phyloP scores from a whole-genome alignment of 495 filamentous ascomycete genomes.

The Pseudomonodictys pantanalensis region DNA sequence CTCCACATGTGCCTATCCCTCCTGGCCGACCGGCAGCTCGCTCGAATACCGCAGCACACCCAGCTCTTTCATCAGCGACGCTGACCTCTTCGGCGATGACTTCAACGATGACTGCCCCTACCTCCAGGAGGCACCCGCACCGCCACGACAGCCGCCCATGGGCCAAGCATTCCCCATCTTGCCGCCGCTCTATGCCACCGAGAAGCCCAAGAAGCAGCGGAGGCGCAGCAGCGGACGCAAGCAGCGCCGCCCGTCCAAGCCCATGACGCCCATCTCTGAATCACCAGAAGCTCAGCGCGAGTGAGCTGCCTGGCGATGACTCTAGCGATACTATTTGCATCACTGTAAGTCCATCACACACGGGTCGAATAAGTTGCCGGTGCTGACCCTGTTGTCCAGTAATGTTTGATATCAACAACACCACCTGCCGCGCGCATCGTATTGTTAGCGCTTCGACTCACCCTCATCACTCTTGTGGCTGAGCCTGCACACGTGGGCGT shows the following conservation, averaged over 20 bases:
- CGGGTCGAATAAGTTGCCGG: slow-evolving; percentile 5
- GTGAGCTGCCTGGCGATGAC: slow-evolving; percentile 14
- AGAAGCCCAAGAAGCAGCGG: slow-evolving; percentile 37
- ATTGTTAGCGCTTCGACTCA: slow-evolving; percentile 13
- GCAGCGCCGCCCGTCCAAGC: slow-evolving; percentile 35
- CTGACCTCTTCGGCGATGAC: slow-evolving; percentile 42
- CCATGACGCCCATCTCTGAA: slow-evolving; percentile 38
- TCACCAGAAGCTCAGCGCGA: slow-evolving; percentile 28
- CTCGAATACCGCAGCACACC: slow-evolving; percentile 27
- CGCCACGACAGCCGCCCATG: slow-evolving; percentile 35
- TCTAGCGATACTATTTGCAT: background rate
- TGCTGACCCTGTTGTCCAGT: slow-evolving; percentile 20
- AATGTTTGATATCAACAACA: slow-evolving; percentile 15
- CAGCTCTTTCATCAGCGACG: slow-evolving; percentile 43
- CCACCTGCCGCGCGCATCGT: slow-evolving; percentile 18
- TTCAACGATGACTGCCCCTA: slow-evolving; percentile 24
- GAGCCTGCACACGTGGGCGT: slow-evolving; percentile 6
- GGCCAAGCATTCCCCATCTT: slow-evolving; percentile 35
- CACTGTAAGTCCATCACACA: slow-evolving; percentile 33
- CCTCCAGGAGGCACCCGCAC: slow-evolving; percentile 40
- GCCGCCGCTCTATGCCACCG: slow-evolving; percentile 38
- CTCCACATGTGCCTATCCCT: slow-evolving; percentile 36
- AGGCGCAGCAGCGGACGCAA: slow-evolving; percentile 34
- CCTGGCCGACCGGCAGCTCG: slow-evolving; percentile 36
- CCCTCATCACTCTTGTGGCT: slow-evolving; percentile 11